Base-by-base conservation (phyloP, 2,329 filamentous ascomycete species). In the Gliomastix tumulicola region DNA sequence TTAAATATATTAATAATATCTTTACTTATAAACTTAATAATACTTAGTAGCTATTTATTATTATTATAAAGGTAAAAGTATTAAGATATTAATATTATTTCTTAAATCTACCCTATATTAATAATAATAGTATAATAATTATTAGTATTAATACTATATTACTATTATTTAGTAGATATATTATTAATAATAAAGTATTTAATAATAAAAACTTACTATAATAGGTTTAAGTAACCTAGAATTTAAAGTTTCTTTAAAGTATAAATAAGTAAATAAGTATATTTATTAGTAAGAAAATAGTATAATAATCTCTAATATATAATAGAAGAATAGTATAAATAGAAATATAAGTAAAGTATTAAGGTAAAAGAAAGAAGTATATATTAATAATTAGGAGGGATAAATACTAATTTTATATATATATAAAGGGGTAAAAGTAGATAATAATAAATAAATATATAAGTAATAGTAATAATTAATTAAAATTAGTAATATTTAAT, bases 381-480 rank as follows among this genome's bases (percentile, higher is more conserved):
- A 35, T 18, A 35, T 21, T 7, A 32, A 23, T 6, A 7, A 37
- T 12, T 21, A 11, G 12, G 12, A 21, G 17, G 16, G 5, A 37
- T 21, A 21, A 19, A 34, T 35, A 39, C 9, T 18, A 37, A 12
- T 30, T 17, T 32, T 31, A 34, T 23, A 23, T 13, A 17, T 37
- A 21, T 34, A 37, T 20, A 25, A 12, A 28, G 9, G n/a, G 4
- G 15, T 32, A 34, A 34, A 28, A 12, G 8, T 33, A 27, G 21
- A 21, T 38, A 33, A 22, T 23, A 34, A 27, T 22, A 34, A 16
- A 34, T 8, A 28, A 27, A 33, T 27, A 38, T 7, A 36, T n/a
- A 11, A 38, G 15, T 23, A 38, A 27, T 21, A 7, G 16, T 16
- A 38, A 18, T 7, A 13, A 25, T 12, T 31, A 38, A 25, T 15